A percentile compares a stretch with the other conserved stretches of the same genome.
These are phyloP conservation scores for Phytophthora pinifolia DNA, from an alignment of 352 stramenopile species.

Conservation along the genomic window DNA sequence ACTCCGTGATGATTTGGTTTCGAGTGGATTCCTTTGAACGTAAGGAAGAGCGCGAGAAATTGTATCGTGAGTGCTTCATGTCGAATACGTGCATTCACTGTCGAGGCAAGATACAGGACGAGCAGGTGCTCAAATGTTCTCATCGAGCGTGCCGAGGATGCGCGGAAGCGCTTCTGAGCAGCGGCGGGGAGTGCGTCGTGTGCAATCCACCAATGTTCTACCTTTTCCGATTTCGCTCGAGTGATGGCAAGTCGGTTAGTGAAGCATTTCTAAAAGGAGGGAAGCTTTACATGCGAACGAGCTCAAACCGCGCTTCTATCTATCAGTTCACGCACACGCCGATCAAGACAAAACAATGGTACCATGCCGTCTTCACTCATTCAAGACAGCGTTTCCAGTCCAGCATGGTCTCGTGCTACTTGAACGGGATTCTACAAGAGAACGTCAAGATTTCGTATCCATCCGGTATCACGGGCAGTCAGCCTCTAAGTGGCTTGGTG, in stretches of 20 bases:
- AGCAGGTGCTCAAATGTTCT: slow-evolving; percentile 67
- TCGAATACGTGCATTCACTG: slow-evolving; percentile 64
- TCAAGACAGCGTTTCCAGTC: slow-evolving; percentile 70
- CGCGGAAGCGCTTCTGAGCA: slow-evolving; percentile 51
- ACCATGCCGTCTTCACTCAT: slow-evolving; percentile 62
- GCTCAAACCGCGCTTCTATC: slow-evolving; percentile 35
- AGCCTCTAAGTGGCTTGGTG: slow-evolving; percentile 60
- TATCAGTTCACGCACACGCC: slow-evolving; percentile 57
- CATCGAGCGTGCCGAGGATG: slow-evolving; percentile 60
- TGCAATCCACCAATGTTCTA: slow-evolving; percentile 79
- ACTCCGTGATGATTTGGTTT: slow-evolving; percentile 68
- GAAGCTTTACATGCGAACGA: slow-evolving; percentile 73
- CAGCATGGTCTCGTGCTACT: slow-evolving; percentile 57
- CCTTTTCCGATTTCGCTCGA: slow-evolving; percentile 67
- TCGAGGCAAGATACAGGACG: slow-evolving; percentile 40
- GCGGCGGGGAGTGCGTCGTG: slow-evolving; percentile 63
- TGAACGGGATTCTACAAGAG: slow-evolving; percentile 68
- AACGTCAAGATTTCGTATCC: slow-evolving; percentile 73
- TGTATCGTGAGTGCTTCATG: slow-evolving; percentile 64
- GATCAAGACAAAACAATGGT: slow-evolving; percentile 44
- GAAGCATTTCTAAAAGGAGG: slow-evolving; percentile 66
- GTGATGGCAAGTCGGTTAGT: slow-evolving; percentile 66
- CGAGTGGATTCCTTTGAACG: slow-evolving; percentile 53
- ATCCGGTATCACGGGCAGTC: slow-evolving; percentile 45
- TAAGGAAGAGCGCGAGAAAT: slow-evolving; percentile 61